Base-by-base conservation (phyloP, 1,139 yeast genomes). In the Magnusiomyces ingens region DNA sequence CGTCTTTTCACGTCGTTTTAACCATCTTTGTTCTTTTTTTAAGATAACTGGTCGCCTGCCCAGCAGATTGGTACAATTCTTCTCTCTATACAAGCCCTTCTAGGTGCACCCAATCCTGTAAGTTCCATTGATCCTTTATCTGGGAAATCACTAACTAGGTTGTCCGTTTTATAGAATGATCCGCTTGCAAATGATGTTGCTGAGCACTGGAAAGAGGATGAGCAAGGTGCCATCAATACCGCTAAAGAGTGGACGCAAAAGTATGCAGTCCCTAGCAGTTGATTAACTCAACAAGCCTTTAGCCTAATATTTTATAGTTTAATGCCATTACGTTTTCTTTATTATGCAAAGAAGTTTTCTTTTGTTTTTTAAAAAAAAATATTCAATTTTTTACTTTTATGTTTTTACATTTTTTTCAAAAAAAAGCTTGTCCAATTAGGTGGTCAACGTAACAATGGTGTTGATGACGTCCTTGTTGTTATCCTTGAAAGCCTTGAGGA, bases 181-280 rank as follows among this genome's bases (percentile, higher is more conserved):
- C 99, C 99, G 1, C 77, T 94, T 59, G 98, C 98, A 36, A 93
- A 93, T 65, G 99, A 93, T 62, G 99, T 93, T 45, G 99, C 99
- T 2, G 91, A 89, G 62, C 93, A 85, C 62, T 93, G 99, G 98
- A 86, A 91, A 66, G 85, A 81, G 59, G 82, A 93, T 64, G 95
- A 90, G 69, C 75, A 78, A 52, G 76, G 76, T 58, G 98, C 98
- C 21, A 83, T 89, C 53, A 79, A 74, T 32, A 90, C 86, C 29
- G 98, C 98, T n/a, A 78, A 74, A 64, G 84, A 84, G 61, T 91
- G 97, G 97, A 91, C 98, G 0, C 71, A 68, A 55, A 73, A 75
- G 65, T 89, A 80, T 68, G 95, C 94, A 26, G 53, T 55, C 40
- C 40, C 49, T 22, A 50, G 36, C 26, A 40, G 38, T 10, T 41